These are phyloP conservation scores for Exophiala bonariae DNA, from an alignment of 2,329 filamentous ascomycete species.

Conservation along the genomic window DNA sequence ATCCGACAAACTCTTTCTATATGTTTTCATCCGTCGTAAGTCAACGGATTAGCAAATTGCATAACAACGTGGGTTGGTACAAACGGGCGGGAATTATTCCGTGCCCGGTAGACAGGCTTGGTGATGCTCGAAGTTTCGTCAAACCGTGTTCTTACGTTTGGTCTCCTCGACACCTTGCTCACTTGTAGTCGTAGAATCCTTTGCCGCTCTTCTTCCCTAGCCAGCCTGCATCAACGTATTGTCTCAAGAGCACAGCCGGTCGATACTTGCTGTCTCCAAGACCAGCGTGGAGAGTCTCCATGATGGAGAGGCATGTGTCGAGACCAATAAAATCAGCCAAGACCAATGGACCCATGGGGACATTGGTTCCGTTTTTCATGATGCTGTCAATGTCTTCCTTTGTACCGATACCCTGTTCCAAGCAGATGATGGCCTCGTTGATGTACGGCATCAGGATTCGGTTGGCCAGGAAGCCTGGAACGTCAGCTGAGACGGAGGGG, in stretches of 20 bases:
- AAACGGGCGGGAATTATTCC: too few relatives aligned
- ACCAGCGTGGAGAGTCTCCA: constrained; percentile 89
- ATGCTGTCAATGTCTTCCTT: constrained; percentile 94
- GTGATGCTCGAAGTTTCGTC: too few relatives aligned
- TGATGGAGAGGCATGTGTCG: constrained; percentile 94
- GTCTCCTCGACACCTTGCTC: too few relatives aligned
- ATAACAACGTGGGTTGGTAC: too few relatives aligned
- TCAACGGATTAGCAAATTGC: too few relatives aligned
- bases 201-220: constrained; percentile 95
- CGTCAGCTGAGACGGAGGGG: constrained; percentile 80
- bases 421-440: constrained; percentile 94
- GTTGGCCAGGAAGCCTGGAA: constrained; percentile 93
- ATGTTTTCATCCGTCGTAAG: too few relatives aligned
- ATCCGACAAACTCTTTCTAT: too few relatives aligned
- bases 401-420: constrained; percentile 87
- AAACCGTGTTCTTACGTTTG: too few relatives aligned
- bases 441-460: constrained; percentile 99
- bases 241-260: constrained; percentile 79
- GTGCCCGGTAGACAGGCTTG: too few relatives aligned
- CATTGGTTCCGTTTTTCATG: constrained; percentile 99
- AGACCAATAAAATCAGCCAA: constrained; percentile 96
- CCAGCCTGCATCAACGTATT: constrained; percentile 99
- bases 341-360: constrained; percentile 94
- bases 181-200: constrained; percentile 83
- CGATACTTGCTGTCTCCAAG: constrained; percentile 96